phyloP scores from a whole-genome alignment of 805 yeast species.

The Cyberlindnera samutprakarnensis region DNA sequence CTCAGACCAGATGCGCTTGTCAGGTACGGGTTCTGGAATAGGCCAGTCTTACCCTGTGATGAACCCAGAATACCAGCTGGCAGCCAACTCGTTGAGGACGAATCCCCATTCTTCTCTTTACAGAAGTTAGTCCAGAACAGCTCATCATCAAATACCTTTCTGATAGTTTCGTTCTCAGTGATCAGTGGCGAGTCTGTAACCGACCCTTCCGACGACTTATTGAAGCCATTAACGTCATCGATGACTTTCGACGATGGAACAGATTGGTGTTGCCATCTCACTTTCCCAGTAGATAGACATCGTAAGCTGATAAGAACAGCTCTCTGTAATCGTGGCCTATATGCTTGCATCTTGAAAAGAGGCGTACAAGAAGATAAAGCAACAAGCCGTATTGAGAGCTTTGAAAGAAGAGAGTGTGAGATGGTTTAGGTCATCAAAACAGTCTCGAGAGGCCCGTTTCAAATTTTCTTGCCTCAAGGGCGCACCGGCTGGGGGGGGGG shows the following conservation, averaged over 20 bases:
- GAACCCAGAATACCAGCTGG: slow-evolving; percentile 4
- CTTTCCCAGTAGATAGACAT: not conserved
- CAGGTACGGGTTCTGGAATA: slow-evolving; percentile 68
- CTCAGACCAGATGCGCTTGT: slow-evolving; percentile 63
- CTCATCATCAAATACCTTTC: slow-evolving; percentile 54
- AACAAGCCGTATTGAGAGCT: too few species aligned
- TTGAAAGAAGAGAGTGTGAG: too few species aligned
- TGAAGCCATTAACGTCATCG: too few species aligned
- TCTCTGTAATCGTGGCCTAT: not conserved
- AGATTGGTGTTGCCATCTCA: not conserved
- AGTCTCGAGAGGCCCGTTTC: too few species aligned
- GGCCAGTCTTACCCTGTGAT: slow-evolving; percentile 41
- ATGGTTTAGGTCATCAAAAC: too few species aligned
- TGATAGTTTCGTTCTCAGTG: slow-evolving; percentile 25
- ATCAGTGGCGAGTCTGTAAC: too few species aligned
- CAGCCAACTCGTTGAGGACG: slow-evolving; percentile 2
- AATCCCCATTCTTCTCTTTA: not conserved
- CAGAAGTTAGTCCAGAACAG: slow-evolving; percentile 48
- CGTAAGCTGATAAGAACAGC: not conserved
- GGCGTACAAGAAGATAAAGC: too few species aligned
- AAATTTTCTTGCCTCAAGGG: too few species aligned
- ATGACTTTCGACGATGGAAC: not conserved
- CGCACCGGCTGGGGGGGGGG: too few species aligned
- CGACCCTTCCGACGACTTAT: too few species aligned
- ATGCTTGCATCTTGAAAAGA: not conserved